Conservation (phyloP, 2,329 filamentous ascomycete species). For the Hawksworthiomyces lignivorus region DNA sequence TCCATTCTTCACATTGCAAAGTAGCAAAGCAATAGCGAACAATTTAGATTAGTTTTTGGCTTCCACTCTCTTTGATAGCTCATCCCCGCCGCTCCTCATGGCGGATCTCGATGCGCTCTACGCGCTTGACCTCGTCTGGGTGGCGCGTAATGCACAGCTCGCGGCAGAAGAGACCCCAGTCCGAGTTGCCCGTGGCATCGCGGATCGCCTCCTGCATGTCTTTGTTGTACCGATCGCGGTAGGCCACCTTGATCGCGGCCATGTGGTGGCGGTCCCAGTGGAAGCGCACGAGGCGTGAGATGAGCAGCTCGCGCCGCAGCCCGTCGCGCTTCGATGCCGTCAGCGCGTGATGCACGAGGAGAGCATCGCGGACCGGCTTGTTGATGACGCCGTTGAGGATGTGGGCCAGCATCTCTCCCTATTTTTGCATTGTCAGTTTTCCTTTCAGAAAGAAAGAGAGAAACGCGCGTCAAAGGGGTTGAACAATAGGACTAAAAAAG, state of each 20-base stretch:
- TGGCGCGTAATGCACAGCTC: slow-evolving; percentile 58
- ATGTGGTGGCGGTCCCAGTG: slow-evolving; percentile 90
- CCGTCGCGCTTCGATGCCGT: slow-evolving; percentile 62
- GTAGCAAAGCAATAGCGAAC: no score
- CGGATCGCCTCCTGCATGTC: slow-evolving; percentile 71
- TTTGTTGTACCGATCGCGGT: slow-evolving; percentile 65
- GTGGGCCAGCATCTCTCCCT: slow-evolving; percentile 93
- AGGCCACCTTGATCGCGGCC: slow-evolving; percentile 70
- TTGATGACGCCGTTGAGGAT: slow-evolving; percentile 97
- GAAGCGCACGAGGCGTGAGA: slow-evolving; percentile 76
- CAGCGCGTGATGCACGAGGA: slow-evolving; percentile 85
- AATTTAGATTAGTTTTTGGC: no score
- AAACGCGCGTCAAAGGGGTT: no score
- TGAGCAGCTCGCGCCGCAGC: slow-evolving; percentile 76
- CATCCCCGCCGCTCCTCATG: slow-evolving; percentile 6
- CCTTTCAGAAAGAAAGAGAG: no score
- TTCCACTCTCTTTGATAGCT: no score
- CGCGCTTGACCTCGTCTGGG: slow-evolving; percentile 49
- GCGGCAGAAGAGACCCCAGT: slow-evolving; percentile 71
- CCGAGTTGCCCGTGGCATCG: slow-evolving; percentile 61
- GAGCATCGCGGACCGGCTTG: slow-evolving; percentile 82
- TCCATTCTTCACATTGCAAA: no score
- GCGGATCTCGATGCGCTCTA: slow-evolving; percentile 32
- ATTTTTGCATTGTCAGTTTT: no score
- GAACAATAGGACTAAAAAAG: no score